Evolutionary conservation across 352 stramenopile genomes (phyloP).

Genomic region (Phytophthora quininea): DNA sequence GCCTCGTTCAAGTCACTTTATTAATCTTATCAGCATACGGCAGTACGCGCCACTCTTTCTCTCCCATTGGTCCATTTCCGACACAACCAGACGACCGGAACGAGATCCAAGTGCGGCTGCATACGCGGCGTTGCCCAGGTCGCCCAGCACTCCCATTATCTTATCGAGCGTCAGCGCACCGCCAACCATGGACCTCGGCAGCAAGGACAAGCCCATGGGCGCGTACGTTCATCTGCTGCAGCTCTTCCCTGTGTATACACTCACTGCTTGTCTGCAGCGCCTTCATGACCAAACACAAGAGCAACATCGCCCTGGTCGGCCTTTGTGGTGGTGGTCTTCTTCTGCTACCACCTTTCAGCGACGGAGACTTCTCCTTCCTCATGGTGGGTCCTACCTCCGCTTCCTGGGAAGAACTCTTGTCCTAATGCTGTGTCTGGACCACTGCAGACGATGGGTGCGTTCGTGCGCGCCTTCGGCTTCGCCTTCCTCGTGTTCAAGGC

Average conservation of each 20-base stretch:
- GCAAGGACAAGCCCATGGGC: slow-evolving; percentile 61
- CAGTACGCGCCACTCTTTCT: too few relatives aligned
- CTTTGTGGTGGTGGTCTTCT: slow-evolving; percentile 94
- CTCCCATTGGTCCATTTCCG: too few relatives aligned
- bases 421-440: neutral
- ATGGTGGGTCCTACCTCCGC: slow-evolving; percentile 72
- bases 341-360: slow-evolving; percentile 97
- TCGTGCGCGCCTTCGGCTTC: slow-evolving; percentile 91
- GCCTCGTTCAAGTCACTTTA: too few relatives aligned
- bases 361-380: slow-evolving; percentile 99
- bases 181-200: slow-evolving; percentile 54
- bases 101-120: slow-evolving; percentile 17
- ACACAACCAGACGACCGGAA: slow-evolving; percentile 19
- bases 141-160: slow-evolving; percentile 24
- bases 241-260: neutral
- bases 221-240: slow-evolving; percentile 38
- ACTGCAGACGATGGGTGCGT: slow-evolving; percentile 89
- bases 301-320: slow-evolving; percentile 96
- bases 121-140: slow-evolving; percentile 10
- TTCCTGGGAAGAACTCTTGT: neutral
- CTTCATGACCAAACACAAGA: slow-evolving; percentile 90
- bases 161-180: slow-evolving; percentile 9
- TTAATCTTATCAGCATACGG: too few relatives aligned
- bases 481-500: slow-evolving; percentile 95
- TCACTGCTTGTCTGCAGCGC: slow-evolving; percentile 32